Evolutionary conservation across 768 basidiomycete species (phyloP).

Genomic region (Brasilioporus rufonigricans): DNA sequence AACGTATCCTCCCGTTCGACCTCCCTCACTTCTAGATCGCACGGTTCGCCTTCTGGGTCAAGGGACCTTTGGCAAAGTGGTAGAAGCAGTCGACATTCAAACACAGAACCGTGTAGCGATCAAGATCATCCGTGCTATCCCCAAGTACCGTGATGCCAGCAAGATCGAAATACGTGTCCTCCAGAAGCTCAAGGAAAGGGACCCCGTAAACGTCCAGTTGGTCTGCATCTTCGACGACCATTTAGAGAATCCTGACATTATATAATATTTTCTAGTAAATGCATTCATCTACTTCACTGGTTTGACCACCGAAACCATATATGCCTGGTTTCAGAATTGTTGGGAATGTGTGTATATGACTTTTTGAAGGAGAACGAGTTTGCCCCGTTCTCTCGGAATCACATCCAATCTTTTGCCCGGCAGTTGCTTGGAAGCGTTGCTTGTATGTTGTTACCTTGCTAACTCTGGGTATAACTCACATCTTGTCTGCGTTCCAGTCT

Average conservation of each 20-base stretch:
- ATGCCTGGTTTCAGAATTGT: slow-evolving; percentile 91
- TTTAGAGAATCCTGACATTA: slow-evolving; percentile 20
- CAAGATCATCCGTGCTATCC: slow-evolving; percentile 98
- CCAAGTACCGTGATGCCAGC: slow-evolving; percentile 97
- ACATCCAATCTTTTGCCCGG: slow-evolving; percentile 93
- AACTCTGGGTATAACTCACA: not conserved
- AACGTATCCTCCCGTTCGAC: slow-evolving; percentile 10
- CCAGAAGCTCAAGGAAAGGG: slow-evolving; percentile 84
- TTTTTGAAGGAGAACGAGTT: slow-evolving; percentile 98
- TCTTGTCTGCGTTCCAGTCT: slow-evolving; percentile 49
- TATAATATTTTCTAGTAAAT: slow-evolving; percentile 64
- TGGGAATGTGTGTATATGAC: slow-evolving; percentile 98
- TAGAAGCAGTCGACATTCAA: slow-evolving; percentile 83
- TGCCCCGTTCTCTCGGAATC: slow-evolving; percentile 91
- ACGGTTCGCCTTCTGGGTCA: slow-evolving; percentile 90
- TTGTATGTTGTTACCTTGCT: slow-evolving; percentile 56
- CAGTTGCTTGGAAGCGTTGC: slow-evolving; percentile 91
- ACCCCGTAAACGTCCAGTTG: slow-evolving; percentile 85
- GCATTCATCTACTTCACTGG: slow-evolving; percentile 91
- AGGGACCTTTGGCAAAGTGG: slow-evolving; percentile 98
- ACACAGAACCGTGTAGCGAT: slow-evolving; percentile 84
- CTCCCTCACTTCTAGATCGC: slow-evolving; percentile 58
- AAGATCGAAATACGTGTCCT: slow-evolving; percentile 97
- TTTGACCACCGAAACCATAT: slow-evolving; percentile 98
- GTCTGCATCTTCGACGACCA: slow-evolving; percentile 33